Conservation (phyloP, 2,329 filamentous ascomycete species). For the Beauveria australis region DNA sequence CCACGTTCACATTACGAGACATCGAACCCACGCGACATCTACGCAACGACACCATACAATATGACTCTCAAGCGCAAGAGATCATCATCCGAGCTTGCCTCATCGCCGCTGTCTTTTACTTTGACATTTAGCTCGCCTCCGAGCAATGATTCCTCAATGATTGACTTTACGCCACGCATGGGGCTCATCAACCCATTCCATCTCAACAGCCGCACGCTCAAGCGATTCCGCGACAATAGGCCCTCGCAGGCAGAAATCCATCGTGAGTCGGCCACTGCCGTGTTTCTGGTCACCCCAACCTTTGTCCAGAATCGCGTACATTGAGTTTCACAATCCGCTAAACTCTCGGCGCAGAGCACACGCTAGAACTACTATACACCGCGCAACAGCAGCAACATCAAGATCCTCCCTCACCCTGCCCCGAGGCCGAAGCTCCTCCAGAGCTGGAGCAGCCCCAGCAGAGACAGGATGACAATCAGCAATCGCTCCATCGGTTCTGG, state of each 20-base stretch:
- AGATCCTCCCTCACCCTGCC: background rate
- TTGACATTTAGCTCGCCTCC: conserved; percentile 34
- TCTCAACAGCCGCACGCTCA: conserved; percentile 50
- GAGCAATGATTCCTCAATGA: conserved; percentile 18
- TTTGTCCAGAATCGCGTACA: background rate
- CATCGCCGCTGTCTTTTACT: conserved; percentile 34
- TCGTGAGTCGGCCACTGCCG: conserved; percentile 31
- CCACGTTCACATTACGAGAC: background rate
- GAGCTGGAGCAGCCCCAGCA: background rate
- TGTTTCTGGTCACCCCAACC: background rate
- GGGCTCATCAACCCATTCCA: conserved; percentile 29
- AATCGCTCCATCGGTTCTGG: conserved; percentile 55
- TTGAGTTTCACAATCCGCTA: conserved; percentile 12
- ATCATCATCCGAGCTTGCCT: conserved; percentile 49
- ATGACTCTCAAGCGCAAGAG: conserved; percentile 58
- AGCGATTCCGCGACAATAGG: conserved; percentile 51
- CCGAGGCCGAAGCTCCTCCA: background rate
- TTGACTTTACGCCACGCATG: conserved; percentile 23
- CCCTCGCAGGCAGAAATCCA: conserved; percentile 49
- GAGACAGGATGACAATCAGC: conserved; percentile 27
- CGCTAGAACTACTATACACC: conserved; percentile 40
- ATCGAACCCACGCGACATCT: background rate
- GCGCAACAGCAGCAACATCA: conserved; percentile 10
- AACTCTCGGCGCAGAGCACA: conserved; percentile 37
- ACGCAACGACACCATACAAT: conserved; percentile 9